A percentile compares a stretch with the other conserved stretches of the same genome.
phyloP scores from a whole-genome alignment of 257 asterid species.

The Solanum boliviense region DNA sequence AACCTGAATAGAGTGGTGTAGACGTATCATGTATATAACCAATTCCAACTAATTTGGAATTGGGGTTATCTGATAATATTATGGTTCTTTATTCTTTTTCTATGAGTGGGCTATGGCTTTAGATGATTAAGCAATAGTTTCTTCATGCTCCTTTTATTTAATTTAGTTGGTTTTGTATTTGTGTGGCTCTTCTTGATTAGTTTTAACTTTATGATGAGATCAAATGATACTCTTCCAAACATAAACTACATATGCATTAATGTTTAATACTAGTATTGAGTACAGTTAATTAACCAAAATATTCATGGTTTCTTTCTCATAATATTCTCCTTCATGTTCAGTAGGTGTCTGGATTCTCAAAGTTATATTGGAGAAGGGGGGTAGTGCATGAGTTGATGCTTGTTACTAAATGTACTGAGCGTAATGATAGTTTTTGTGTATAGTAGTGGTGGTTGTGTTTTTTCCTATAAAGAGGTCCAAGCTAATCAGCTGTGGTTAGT shows the following conservation, averaged over 20 bases:
- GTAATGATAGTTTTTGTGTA: slow-evolving; percentile 49
- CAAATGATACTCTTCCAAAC: neutral
- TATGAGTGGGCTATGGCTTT: neutral
- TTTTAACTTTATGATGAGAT: neutral
- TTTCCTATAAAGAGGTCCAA: slow-evolving; percentile 10
- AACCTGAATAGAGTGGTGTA: neutral
- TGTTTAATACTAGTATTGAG: neutral
- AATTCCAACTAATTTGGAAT: neutral
- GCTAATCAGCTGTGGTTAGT: slow-evolving; percentile 12
- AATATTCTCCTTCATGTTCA: neutral
- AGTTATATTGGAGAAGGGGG: neutral
- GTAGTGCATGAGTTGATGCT: slow-evolving; percentile 1
- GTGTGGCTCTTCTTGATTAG: neutral
- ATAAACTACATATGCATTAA: neutral
- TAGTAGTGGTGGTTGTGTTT: slow-evolving; percentile 22
- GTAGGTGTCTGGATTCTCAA: neutral
- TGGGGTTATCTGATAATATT: neutral
- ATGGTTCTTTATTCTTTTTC: neutral
- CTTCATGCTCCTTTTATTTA: neutral
- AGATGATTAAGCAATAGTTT: neutral
- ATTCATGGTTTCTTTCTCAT: neutral
- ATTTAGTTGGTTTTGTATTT: neutral
- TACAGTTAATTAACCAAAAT: neutral
- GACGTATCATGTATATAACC: neutral
- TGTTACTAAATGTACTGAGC: slow-evolving; percentile 31